Evolutionary conservation across 768 basidiomycete genomes (phyloP).

Genomic region (Hydnomerulius pinastri): DNA sequence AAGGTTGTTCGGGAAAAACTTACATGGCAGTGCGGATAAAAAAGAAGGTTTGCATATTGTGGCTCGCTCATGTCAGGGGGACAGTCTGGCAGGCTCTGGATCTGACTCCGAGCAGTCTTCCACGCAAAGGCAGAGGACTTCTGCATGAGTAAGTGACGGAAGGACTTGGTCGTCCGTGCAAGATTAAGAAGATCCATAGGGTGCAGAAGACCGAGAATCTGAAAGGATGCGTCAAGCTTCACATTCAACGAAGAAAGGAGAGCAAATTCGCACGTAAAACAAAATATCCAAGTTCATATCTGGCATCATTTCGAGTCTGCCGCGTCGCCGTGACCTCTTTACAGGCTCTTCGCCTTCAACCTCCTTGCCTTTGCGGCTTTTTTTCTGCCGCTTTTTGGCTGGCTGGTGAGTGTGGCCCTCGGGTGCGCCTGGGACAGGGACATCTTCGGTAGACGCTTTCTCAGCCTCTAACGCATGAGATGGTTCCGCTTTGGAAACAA

Average conservation of each 20-base stretch:
- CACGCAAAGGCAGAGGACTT: constrained; percentile 28
- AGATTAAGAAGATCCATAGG: constrained; percentile 42
- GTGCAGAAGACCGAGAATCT: constrained; percentile 42
- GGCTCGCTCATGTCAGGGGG: constrained; percentile 44
- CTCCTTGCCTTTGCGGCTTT: not conserved
- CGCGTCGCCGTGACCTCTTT: not conserved
- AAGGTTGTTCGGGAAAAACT: not conserved
- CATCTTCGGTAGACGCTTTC: too few relatives aligned
- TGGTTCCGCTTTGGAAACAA: too few relatives aligned
- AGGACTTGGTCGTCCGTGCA: constrained; percentile 36
- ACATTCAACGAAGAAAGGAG: not conserved
- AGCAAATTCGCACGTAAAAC: not conserved
- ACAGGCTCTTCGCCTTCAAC: not conserved
- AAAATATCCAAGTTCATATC: constrained; percentile 18
- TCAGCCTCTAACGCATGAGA: too few relatives aligned
- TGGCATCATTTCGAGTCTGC: constrained; percentile 25
- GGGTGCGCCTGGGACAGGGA: too few relatives aligned
- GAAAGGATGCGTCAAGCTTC: not conserved
- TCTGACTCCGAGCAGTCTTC: constrained; percentile 25
- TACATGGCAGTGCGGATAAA: constrained; percentile 15
- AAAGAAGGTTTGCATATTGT: constrained; percentile 44
- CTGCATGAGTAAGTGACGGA: constrained; percentile 39
- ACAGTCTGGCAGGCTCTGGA: constrained; percentile 40
- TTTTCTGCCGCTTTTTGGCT: constrained; percentile 2
- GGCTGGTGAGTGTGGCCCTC: too few relatives aligned